These are phyloP conservation scores for Wickerhamomyces bisporus DNA, from an alignment of 805 yeast species.

Conservation along the genomic window DNA sequence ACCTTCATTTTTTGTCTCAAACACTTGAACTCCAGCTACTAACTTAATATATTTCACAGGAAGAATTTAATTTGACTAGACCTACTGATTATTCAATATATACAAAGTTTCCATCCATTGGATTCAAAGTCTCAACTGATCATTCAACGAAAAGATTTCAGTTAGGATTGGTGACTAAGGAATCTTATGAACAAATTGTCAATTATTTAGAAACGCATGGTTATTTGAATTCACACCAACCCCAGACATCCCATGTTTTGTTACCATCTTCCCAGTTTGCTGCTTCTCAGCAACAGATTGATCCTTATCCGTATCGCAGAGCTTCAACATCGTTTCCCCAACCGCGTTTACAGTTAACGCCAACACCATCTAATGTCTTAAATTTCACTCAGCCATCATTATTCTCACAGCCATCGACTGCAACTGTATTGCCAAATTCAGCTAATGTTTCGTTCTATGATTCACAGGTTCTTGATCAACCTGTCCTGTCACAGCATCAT, in stretches of 20 bases:
- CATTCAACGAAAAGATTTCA: constrained; percentile 8
- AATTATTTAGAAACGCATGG: not conserved
- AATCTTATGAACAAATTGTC: constrained; percentile 2
- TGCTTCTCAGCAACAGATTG: no score
- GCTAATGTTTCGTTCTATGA: not conserved
- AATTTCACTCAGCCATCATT: not conserved
- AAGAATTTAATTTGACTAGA: constrained; percentile 5
- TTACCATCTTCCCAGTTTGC: not conserved
- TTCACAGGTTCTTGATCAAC: not conserved
- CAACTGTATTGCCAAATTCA: not conserved
- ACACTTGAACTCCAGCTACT: not conserved
- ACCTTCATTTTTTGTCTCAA: not conserved
- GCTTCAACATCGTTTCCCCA: not conserved
- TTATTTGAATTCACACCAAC: not conserved
- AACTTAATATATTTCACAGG: constrained; percentile 7
- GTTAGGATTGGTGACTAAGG: constrained; percentile 3
- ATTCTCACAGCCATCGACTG: constrained; percentile 1
- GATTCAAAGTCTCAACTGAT: constrained; percentile 11
- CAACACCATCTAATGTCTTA: not conserved
- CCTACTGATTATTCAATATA: constrained; percentile 5
- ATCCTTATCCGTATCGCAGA: no score
- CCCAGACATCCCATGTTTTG: not conserved
- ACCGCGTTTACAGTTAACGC: not conserved
- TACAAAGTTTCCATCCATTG: constrained; percentile 20
- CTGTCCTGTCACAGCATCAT: no score